A percentile compares a stretch with the other conserved stretches of the same genome.
Conservation (phyloP, 2,329 filamentous ascomycete species). For the Bipolaris cookei region DNA sequence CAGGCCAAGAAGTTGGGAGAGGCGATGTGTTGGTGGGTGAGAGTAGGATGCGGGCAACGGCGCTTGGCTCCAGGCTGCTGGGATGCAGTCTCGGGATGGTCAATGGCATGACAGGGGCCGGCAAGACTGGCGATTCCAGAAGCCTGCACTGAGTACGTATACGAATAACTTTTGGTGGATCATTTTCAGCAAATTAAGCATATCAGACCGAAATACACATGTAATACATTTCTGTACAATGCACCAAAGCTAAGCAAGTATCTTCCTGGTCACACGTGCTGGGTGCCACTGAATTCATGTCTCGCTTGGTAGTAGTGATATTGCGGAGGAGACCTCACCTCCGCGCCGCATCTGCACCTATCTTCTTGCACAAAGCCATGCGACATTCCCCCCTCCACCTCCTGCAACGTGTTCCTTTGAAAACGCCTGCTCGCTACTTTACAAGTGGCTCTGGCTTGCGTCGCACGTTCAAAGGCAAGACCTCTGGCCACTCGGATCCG, state of each 20-base stretch:
- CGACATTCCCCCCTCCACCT: constrained; percentile 12
- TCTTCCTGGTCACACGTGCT: not conserved
- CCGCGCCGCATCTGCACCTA: constrained; percentile 25
- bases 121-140: not conserved
- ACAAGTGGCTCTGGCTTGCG: constrained; percentile 23
- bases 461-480: constrained; percentile 42
- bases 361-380: constrained; percentile 30
- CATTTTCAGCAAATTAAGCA: not conserved
- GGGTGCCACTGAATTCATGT: not conserved
- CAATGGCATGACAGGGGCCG: constrained; percentile 20
- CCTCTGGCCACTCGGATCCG: not conserved
- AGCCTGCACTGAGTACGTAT: not conserved
- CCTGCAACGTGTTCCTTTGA: constrained; percentile 5
- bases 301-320: constrained; percentile 10
- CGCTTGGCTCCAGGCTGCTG: constrained; percentile 28
- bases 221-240: not conserved
- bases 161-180: too few relatives aligned
- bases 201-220: not conserved
- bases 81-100: constrained; percentile 16
- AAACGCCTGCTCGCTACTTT: constrained; percentile 22
- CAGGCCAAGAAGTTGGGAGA: not conserved
- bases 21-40: not conserved
- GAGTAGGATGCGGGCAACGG: constrained; percentile 14
- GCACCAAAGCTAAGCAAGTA: not conserved
- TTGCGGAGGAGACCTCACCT: constrained; percentile 18